Base-by-base conservation (phyloP, 2,329 filamentous ascomycete genomes). In the Botryosphaeria dothidea region DNA sequence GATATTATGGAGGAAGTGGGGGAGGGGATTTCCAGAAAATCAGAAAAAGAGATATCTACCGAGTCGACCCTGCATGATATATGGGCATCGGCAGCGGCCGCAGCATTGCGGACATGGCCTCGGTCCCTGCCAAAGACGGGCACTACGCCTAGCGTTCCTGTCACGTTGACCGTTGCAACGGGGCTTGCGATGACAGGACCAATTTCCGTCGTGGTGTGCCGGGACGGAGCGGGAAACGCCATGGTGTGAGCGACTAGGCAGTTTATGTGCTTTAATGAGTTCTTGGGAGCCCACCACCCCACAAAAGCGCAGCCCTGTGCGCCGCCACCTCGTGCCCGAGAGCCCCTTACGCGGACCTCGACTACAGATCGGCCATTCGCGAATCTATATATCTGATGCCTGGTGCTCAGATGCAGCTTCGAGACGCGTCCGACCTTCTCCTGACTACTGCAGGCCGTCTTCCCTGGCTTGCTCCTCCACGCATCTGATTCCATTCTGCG, bases 321-420 rank as follows among this genome's bases (percentile, higher is more conserved):
- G 36, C 36, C 36, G 36, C 38, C 51, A 56, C 51, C 31, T 15
- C 31, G 31, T 56, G 31, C 51, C 19, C 31, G 11, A 56, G 27
- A 31, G 17, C 54, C 36, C 54, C 54, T 45, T 45, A 17, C 17
- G 34, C 34, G 31, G 25, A 19, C 23, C 17, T 29, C 36, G 54
- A 43, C 38, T 21, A 31, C 36, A 15, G 36, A 34, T 60, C 41
- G 41, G 56, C 56, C 31, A 60, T 60, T 60, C 56, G 56, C 38
- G 25, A 45, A 60, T 60, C 41, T 60, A 60, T 60, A 60, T 60
- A 60, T 60, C 38, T 60, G 56, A 60, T 34, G 56, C 56, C 38
- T 5, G 13, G 4, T n/a, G 46, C 46, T 5, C 8, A 13, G n/a
- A n/a, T n/a, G 46, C 13, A 19, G 21, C 23, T 25, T 3, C 23